phyloP scores from a whole-genome alignment of 2,329 filamentous ascomycete species.

The Botrytis aclada region DNA sequence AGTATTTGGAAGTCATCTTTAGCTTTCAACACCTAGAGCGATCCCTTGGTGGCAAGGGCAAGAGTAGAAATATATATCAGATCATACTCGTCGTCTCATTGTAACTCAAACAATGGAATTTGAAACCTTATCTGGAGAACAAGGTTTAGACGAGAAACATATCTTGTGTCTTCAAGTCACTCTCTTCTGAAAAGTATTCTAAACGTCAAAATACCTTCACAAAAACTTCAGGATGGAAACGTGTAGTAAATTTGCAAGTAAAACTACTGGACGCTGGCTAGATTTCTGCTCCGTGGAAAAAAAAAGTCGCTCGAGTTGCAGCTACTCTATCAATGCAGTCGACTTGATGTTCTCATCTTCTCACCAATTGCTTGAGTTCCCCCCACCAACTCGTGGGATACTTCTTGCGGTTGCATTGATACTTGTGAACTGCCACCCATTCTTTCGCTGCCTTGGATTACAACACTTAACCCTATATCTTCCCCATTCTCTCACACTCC shows the following conservation, averaged over 20 bases:
- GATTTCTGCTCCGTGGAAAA: not conserved
- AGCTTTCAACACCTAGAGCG: not conserved
- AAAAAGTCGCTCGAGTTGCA: not conserved
- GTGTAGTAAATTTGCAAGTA: not conserved
- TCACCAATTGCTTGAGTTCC: not conserved
- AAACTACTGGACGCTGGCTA: not conserved
- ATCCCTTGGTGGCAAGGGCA: not conserved
- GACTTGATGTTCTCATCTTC: not conserved
- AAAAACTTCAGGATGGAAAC: not conserved
- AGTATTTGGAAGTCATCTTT: not conserved
- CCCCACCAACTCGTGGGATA: not conserved
- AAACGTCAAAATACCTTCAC: not conserved
- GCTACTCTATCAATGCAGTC: not conserved
- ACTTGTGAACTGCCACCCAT: not conserved
- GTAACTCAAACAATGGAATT: not conserved
- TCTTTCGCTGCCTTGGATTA: not conserved
- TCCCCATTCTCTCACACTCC: not conserved
- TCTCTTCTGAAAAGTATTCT: not conserved
- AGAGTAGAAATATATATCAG: not conserved
- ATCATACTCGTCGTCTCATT: not conserved
- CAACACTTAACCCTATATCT: not conserved
- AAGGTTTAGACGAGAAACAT: not conserved
- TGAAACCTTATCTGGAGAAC: not conserved
- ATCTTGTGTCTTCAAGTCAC: not conserved
- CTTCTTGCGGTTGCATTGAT: not conserved